Base-by-base conservation (phyloP, 2,329 filamentous ascomycete species). In the Cercospora sp. region DNA sequence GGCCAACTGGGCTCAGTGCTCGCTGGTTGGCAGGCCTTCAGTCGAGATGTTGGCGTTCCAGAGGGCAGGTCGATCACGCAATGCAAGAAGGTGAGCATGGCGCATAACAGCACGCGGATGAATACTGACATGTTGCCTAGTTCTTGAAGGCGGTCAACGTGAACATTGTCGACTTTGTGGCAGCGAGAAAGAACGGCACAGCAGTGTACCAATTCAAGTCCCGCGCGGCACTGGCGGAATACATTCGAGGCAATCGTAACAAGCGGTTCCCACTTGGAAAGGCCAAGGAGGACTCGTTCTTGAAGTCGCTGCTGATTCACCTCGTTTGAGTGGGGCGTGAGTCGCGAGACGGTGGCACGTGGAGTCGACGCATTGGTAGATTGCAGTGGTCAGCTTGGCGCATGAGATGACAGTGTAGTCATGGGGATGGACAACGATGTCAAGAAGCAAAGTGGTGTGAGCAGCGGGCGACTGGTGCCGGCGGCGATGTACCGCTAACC, bases 131-230 rank as follows among this genome's bases (percentile, higher is more conserved):
- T 42, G 40, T 5, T 7, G 42, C 18, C 20, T 36, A 73, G 71
- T 60, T 63, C 16, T 64, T 73, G 30, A 65, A 68, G 16, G 42
- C 33, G 4, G 64, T 69, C 13, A 42, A 65, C 61, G 63, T 73
- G 64, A 74, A 73, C 65, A 67, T 71, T 42, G 60, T 70, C 58
- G 72, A 72, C 36, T 72, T 72, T 36, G 66, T 73, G 40, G 36
- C 60, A 13, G 69, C 66, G 13, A 70, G 61, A 48, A 26, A 60
- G n/a, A 45, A 10, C 8, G 68, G 68, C n/a, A 18, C 20, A 1
- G 20, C 53, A 5, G 33, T 68, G 13, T 45, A 33, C 45, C 65
- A 55, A 12, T 72, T 69, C 48, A 18, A 51, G 8, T 63, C 67
- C 6, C 26, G 55, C 3, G 60, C 40, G 7, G 63, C 65, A n/a